Base-by-base conservation (phyloP, 805 yeast genomes). In the Nakazawaea siamensis region DNA sequence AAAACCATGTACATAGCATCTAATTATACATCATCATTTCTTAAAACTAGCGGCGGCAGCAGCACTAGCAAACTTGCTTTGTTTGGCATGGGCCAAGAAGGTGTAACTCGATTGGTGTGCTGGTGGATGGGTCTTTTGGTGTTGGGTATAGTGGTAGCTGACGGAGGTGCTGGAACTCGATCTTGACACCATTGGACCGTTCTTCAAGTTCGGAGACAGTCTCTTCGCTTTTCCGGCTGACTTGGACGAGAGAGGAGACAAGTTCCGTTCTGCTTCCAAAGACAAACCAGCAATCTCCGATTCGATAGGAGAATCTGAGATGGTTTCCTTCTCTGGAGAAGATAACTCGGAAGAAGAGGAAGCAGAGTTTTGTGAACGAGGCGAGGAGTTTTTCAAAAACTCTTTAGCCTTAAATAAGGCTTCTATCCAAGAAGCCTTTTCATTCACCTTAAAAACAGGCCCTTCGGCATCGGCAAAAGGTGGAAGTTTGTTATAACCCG, bases 321-420 rank as follows among this genome's bases (percentile, higher is more conserved):
- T 27, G 12, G 29, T 19, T 13, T 33, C 35, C 2, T 27, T 25
- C 10, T 27, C 36, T 12, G 36, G 25, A 13, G 31, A 27, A 12
- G 36, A 33, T 10, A 26, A 18, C 15, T 27, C 36, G 4, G 36
- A 33, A 15, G 18, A 18, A 4, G 32, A 17, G 8, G 31, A 27
- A 10, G 27, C 27, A 17, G 18, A 24, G 18, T 14, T 29, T 18
- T 11, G 13, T 29, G 31, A 16, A 6, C 14, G 11, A 5, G 37
- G 18, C 19, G 28, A 24, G 5, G 36, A 17, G 4, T 14, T 56
- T 49, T 51, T 66, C 31, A 71, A 57, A 47, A 77, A 47, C 32
- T 77, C 75, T 44, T 80, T 76, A 2, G 86, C 83, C 43, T 70
- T 70, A 43, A 81, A 58, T 39, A 81, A 62, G 33, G 86, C 70